Conservation (phyloP, 257 asterid genomes). For the Solanum virginianum region DNA sequence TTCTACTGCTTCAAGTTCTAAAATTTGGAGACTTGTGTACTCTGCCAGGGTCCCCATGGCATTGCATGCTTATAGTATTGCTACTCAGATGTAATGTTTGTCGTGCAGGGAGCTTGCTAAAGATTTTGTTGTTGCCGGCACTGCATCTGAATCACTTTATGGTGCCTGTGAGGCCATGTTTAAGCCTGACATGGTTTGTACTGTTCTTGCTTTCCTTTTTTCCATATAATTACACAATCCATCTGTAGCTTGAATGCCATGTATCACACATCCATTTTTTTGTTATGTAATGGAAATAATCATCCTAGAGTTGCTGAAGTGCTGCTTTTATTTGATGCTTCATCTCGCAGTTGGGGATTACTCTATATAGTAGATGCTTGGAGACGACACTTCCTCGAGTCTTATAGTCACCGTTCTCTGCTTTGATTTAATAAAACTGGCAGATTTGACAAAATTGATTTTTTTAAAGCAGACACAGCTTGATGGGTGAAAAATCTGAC, state of each 20-base stretch:
- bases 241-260: not conserved
- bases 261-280: not conserved
- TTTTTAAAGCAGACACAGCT: not conserved
- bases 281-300: not conserved
- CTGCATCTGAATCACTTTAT: slow-evolving; percentile 92
- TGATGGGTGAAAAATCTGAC: not conserved
- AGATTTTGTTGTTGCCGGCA: slow-evolving; percentile 95
- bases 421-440: not conserved
- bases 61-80: not conserved
- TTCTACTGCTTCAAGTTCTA: not conserved
- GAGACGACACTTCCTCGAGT: not conserved
- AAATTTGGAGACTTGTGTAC: not conserved
- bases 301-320: not conserved
- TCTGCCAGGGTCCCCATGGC: not conserved
- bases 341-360: not conserved
- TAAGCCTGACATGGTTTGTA: slow-evolving; percentile 85
- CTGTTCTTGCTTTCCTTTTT: not conserved
- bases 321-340: not conserved
- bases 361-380: not conserved
- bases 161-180: slow-evolving; percentile 99
- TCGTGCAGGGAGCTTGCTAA: slow-evolving; percentile 86
- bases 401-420: not conserved
- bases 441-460: not conserved
- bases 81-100: not conserved
- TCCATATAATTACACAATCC: not conserved